These are phyloP conservation scores for Rosa persica DNA, from an alignment of 306 rosid species.

Conservation along the genomic window DNA sequence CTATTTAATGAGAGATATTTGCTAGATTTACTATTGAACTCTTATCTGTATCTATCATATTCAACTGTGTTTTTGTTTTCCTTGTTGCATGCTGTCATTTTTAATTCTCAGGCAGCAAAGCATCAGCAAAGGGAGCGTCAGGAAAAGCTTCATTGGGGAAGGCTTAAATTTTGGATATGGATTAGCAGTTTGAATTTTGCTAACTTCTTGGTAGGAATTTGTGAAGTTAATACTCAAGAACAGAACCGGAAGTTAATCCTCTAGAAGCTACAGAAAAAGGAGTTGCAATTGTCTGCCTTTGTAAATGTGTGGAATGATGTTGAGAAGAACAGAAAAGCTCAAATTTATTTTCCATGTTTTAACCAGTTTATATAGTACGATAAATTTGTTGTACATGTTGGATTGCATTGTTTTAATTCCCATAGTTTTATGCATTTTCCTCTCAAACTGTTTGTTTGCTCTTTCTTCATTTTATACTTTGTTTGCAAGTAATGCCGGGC, in stretches of 20 bases:
- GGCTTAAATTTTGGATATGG: conserved; percentile 12
- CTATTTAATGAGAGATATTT: no score
- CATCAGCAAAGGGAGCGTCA: conserved; percentile 10
- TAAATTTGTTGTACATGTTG: background rate
- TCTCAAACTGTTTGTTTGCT: background rate
- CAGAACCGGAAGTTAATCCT: background rate
- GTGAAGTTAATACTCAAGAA: background rate
- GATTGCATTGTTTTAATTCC: no score
- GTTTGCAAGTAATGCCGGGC: conserved; percentile 24
- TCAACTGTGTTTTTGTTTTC: background rate
- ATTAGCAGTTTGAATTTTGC: background rate
- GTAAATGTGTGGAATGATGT: conserved; percentile 13
- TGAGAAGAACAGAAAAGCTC: background rate
- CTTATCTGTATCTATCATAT: background rate
- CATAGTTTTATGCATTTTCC: background rate
- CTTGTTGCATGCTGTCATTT: background rate
- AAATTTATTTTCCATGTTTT: background rate
- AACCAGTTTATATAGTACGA: background rate
- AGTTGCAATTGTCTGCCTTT: conserved; percentile 1
- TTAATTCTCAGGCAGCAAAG: conserved; percentile 22
- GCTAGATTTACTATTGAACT: background rate
- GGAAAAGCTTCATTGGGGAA: background rate
- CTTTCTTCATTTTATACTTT: conserved; percentile 20
- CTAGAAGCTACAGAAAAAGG: conserved; percentile 15
- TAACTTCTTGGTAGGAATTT: background rate